Evolutionary conservation across 192 early-diverging fungal genomes (phyloP), one percentile per base, ranked within the genome.

Genomic region (Podochytrium sp.): DNA sequence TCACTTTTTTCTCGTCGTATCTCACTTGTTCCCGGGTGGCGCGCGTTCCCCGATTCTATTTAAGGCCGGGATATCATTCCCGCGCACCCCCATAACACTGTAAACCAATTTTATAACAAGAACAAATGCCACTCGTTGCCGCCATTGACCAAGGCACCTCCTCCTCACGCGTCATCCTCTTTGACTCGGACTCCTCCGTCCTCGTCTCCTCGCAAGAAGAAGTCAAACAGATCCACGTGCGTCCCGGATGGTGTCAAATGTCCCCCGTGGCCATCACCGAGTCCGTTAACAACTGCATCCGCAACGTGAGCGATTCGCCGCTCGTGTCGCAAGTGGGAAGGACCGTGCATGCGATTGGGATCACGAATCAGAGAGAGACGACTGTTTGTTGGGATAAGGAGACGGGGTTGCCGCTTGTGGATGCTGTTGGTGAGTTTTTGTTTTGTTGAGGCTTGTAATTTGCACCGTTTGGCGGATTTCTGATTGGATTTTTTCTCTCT

Each of bases 301-400:
- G 83, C 7, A 82, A 87, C 35, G 85, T 89, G 1, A 78, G 87
- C 52, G 81, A 84, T 47, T 89, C 10, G 23, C 91, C 40, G 82
- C 95, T 69, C 78, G 81, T 37, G 71, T 80, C n/a, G 65, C 86
- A 41, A 92, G 64, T 83, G 7, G 40, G 68, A 14, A 29, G 18
- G n/a, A 60, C 78, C 51, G 73, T 87, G 34, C 62, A n/a, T n/a
- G 84, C 87, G 29, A 87, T 98, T 25, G 96, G 96, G 1, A 92
- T 98, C 68, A 98, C 96, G 20, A 98, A 96, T 82, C 96, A 98
- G 78, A 89, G 96, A 73, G 96, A 98, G 76, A 98, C 96, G 0
- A 89, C 91, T 3, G 87, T 95, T 35, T 93, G 86, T n/a, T 98
- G 95, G 94, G 95, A 98, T 81, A 84, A 68, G 39, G 77, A 65